Percentiles rank a stretch among this genome's conserved stretches.
These are phyloP conservation scores for Lagenidium sp. DNA, from an alignment of 352 stramenopile species.

Conservation along the genomic window DNA sequence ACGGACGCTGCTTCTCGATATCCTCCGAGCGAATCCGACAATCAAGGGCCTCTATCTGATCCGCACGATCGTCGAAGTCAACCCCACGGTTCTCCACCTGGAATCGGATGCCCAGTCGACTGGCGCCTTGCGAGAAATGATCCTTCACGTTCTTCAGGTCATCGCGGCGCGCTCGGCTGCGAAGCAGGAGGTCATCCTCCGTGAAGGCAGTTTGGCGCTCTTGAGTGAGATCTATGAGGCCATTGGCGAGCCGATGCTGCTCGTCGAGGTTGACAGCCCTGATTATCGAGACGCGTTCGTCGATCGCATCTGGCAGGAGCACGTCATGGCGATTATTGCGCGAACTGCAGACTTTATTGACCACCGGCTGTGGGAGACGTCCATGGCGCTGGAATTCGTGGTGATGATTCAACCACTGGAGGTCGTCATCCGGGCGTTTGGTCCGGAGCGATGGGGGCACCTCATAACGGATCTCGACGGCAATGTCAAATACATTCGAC, in stretches of 20 bases:
- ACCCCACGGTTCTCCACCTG: conserved; percentile 13
- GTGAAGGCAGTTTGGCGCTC: conserved; percentile 19
- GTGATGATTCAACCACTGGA: too few relatives aligned
- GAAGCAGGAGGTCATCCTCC: conserved; percentile 15
- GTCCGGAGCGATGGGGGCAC: too few relatives aligned
- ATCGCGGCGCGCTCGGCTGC: conserved; percentile 11
- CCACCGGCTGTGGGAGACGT: too few relatives aligned
- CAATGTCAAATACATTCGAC: too few relatives aligned
- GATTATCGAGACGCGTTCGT: too few relatives aligned
- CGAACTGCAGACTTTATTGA: too few relatives aligned
- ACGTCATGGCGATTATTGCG: too few relatives aligned
- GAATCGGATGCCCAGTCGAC: not conserved
- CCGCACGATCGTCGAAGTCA: conserved; percentile 20
- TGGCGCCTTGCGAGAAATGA: conserved; percentile 18
- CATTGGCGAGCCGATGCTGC: not conserved
- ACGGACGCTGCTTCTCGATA: conserved; percentile 31
- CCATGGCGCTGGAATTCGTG: too few relatives aligned
- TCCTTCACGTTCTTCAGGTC: conserved; percentile 16
- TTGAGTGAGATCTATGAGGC: conserved; percentile 22
- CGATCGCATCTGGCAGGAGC: too few relatives aligned
- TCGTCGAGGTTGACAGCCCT: too few relatives aligned
- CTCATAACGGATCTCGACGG: too few relatives aligned
- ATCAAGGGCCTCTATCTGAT: conserved; percentile 30
- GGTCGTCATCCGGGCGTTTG: too few relatives aligned
- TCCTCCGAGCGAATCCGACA: conserved; percentile 21